Conservation (phyloP, 371 early-diverging fungal species). For the Chytridium lagenaria region DNA sequence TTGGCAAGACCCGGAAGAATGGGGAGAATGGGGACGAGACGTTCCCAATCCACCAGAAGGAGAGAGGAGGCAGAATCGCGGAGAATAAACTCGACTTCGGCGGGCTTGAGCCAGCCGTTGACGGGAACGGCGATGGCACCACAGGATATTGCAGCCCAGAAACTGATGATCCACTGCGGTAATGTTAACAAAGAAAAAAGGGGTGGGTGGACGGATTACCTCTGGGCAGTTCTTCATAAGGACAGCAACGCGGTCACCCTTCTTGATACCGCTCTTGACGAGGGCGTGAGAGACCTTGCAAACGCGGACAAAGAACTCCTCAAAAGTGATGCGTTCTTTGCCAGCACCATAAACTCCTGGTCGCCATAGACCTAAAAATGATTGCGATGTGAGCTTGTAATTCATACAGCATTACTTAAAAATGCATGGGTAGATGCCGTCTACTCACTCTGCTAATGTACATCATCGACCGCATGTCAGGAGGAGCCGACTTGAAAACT, state of each 20-base stretch:
- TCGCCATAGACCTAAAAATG: slow-evolving; percentile 20
- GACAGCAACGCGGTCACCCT: slow-evolving; percentile 38
- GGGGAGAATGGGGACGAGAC: not conserved
- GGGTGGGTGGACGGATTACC: too few relatives aligned
- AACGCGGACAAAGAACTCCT: slow-evolving; percentile 7
- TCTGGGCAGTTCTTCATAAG: slow-evolving; percentile 36
- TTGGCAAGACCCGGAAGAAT: slow-evolving; percentile 3
- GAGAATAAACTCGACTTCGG: slow-evolving; percentile 22
- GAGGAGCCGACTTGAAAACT: slow-evolving; percentile 26
- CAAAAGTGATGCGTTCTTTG: slow-evolving; percentile 17
- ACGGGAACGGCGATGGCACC: slow-evolving; percentile 33
- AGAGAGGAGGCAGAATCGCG: not conserved
- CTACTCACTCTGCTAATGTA: not conserved
- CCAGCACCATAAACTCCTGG: slow-evolving; percentile 11
- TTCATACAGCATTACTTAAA: too few relatives aligned
- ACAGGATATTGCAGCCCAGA: slow-evolving; percentile 21
- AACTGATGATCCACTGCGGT: slow-evolving; percentile 26
- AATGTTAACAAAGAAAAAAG: not conserved
- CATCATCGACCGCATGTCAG: slow-evolving; percentile 17
- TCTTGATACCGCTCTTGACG: slow-evolving; percentile 9
- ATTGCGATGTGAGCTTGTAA: too few relatives aligned
- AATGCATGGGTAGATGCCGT: too few relatives aligned
- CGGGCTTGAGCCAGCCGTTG: slow-evolving; percentile 32
- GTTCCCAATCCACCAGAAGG: slow-evolving; percentile 6
- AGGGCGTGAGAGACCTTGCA: slow-evolving; percentile 22